These are phyloP conservation scores for Xylaria polymorpha DNA, from an alignment of 2,329 filamentous ascomycete species.

Conservation along the genomic window DNA sequence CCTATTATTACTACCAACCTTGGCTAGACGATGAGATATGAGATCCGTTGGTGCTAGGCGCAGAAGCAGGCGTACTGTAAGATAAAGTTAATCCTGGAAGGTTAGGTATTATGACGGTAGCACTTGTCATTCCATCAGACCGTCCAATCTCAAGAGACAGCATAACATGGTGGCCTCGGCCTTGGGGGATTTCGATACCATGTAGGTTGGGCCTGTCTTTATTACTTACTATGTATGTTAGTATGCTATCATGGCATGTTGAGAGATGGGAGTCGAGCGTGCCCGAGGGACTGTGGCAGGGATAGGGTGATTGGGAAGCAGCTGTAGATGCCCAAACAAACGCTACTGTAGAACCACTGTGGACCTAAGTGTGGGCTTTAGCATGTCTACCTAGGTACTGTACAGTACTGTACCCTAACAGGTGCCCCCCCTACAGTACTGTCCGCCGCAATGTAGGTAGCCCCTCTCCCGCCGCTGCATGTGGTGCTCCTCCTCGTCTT, in stretches of 20 bases:
- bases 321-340: slow-evolving; percentile 15
- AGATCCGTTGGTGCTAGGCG: slow-evolving; percentile 3
- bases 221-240: no score
- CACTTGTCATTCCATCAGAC: not conserved
- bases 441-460: not conserved
- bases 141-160: not conserved
- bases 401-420: not conserved
- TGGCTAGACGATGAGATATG: not conserved
- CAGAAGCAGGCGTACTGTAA: not conserved
- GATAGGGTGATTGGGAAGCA: slow-evolving; percentile 1
- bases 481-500: not conserved
- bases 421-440: not conserved
- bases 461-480: not conserved
- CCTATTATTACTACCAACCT: slow-evolving; percentile 1
- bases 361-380: no score
- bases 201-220: not conserved
- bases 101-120: not conserved
- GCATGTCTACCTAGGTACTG: not conserved
- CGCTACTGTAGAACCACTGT: not conserved
- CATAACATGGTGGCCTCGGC: not conserved
- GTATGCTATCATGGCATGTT: not conserved
- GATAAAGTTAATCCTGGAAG: slow-evolving; percentile 17
- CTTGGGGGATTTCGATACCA: not conserved
- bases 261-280: not conserved
- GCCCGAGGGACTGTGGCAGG: not conserved